phyloP scores from a whole-genome alignment of 139 green algal species.

The Coccomyxa sp. region DNA sequence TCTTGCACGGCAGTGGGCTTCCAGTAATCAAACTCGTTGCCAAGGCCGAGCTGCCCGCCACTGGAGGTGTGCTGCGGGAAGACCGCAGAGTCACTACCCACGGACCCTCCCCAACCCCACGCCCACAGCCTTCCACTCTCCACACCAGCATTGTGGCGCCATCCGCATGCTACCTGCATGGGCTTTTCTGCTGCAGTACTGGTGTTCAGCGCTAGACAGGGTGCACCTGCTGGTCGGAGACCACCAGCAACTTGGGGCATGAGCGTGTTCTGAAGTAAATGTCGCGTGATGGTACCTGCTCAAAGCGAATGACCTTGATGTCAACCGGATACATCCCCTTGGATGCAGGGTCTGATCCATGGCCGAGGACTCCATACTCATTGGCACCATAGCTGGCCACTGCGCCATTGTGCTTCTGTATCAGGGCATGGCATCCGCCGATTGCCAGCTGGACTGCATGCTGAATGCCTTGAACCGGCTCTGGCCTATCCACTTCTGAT shows the following conservation, averaged over 20 bases:
- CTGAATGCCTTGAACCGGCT: conserved; percentile 15
- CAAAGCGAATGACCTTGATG: background rate
- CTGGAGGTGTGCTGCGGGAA: conserved; percentile 8
- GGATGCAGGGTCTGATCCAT: background rate
- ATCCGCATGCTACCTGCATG: conserved; percentile 20
- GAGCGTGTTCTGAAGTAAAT: too few relatives aligned
- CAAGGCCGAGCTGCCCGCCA: conserved; percentile 46
- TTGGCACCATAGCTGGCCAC: conserved; percentile 41
- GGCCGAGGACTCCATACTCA: conserved; percentile 36
- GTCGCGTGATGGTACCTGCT: too few relatives aligned
- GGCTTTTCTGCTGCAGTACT: background rate
- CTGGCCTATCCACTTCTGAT: background rate
- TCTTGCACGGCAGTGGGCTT: conserved; percentile 20
- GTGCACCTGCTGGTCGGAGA: too few relatives aligned
- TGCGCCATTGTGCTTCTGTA: conserved; percentile 11
- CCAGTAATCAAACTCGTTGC: conserved; percentile 48
- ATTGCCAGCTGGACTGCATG: conserved; percentile 11
- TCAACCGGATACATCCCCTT: background rate
- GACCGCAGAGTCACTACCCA: conserved; percentile 17
- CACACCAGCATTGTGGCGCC: conserved; percentile 38
- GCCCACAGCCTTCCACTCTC: background rate
- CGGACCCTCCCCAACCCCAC: conserved; percentile 43
- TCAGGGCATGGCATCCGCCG: conserved; percentile 35
- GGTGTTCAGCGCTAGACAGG: too few relatives aligned
- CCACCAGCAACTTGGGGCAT: too few relatives aligned